Base-by-base conservation (phyloP, 2,329 filamentous ascomycete species). In the Ophiocordyceps camponoti-saundersi region DNA sequence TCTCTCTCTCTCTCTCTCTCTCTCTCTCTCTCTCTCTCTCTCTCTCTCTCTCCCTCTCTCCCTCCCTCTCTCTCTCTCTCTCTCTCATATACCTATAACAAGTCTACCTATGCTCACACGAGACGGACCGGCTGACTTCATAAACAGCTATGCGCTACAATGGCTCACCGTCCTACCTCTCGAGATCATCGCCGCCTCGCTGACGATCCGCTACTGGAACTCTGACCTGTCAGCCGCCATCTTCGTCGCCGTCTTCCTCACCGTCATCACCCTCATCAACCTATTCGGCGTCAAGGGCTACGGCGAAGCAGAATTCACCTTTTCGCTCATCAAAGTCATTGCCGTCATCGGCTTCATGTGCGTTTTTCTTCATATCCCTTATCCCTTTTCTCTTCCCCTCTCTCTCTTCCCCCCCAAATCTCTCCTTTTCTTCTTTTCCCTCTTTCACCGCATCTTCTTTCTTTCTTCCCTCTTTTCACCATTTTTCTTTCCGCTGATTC, bases 321-420 rank as follows among this genome's bases (percentile, higher is more conserved):
- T 94, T 59, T 83, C 85, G 30, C 78, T 89, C 46, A 70, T 95
- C 66, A 95, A 95, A 60, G 78, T 95, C 45, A 70, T 82, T 41
- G 87, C 89, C 29, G 79, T 95, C 8, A 81, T 95, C 52, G 86
- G 85, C 46, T 94, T 93, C 65, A 89, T 94, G 81, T 84, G 64
- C 67, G 79, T 65, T 34, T 11, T 16, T 8, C 10, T 20, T 2
- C 11, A 5, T 4, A 5, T 11, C 32, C 32, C 32, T 11, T 16
- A 3, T 39, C 18, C 15, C 18, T 16, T 39, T 39, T n/a, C 15
- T 12, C 11, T 12, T 20, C 21, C 23, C 13, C 23, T n/a, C 20
- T 21, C 23, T 6, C 8, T 11, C 40, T n/a, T 7, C 22, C 39
- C 15, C 23, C n/a, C 36, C 45, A 6, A 20, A 6, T 15, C n/a